These are phyloP conservation scores for Malassezia pachydermatis DNA, from an alignment of 1,284 basidiomycete species.

Conservation along the genomic window DNA sequence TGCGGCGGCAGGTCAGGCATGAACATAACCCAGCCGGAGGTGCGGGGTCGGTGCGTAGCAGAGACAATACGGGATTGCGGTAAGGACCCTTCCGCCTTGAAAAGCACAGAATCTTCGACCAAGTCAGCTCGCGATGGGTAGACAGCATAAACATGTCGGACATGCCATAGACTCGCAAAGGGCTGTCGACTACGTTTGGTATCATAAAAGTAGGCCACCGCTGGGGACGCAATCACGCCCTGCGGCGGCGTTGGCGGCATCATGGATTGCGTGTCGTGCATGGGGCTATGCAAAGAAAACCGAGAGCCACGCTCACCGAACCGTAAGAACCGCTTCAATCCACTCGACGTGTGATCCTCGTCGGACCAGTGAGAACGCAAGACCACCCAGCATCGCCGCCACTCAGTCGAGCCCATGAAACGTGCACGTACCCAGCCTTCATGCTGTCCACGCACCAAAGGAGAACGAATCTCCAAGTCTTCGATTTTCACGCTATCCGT, in stretches of 20 bases:
- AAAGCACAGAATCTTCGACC: constrained; percentile 42
- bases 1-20: constrained; percentile 45
- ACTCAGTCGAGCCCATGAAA: constrained; percentile 86
- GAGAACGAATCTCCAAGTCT: constrained; percentile 21
- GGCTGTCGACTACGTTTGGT: constrained; percentile 42
- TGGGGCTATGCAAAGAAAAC: constrained; percentile 19
- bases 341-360: constrained; percentile 27
- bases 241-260: constrained; percentile 30
- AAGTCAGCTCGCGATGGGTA: constrained; percentile 45
- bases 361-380: constrained; percentile 50
- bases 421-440: constrained; percentile 89
- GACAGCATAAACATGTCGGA: constrained; percentile 40
- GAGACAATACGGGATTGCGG: constrained; percentile 30
- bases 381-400: constrained; percentile 84
- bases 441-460: constrained; percentile 57
- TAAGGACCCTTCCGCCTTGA: constrained; percentile 45
- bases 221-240: constrained; percentile 34
- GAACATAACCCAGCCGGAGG: constrained; percentile 49
- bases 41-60: constrained; percentile 56
- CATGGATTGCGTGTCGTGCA: constrained; percentile 3
- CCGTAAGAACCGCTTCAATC: constrained; percentile 24
- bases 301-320: constrained; percentile 27
- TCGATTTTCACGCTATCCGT: constrained; percentile 1
- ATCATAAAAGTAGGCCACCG: constrained; percentile 43
- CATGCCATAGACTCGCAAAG: constrained; percentile 41